phyloP scores from a whole-genome alignment of 225 moss, liverwort and hornwort species.

The Climacium dendroides region DNA sequence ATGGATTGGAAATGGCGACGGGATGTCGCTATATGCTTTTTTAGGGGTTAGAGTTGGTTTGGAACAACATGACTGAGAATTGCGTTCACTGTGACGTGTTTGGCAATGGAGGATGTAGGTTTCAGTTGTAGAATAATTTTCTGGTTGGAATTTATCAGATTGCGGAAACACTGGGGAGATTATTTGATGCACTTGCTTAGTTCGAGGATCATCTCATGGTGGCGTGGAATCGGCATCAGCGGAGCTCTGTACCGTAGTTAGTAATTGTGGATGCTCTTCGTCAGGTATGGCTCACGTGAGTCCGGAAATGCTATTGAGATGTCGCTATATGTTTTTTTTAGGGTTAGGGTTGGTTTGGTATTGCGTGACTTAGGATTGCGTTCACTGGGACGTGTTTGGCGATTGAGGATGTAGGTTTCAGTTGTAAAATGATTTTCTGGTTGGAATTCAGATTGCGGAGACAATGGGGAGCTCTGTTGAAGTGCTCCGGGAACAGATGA shows the following conservation, averaged over 20 bases:
- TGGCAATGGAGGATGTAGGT: background rate
- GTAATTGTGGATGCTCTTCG: background rate
- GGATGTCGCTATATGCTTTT: background rate
- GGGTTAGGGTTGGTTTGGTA: background rate
- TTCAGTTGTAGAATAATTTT: background rate
- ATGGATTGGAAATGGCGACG: background rate
- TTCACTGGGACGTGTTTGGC: background rate
- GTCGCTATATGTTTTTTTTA: background rate
- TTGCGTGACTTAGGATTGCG: background rate
- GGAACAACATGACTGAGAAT: background rate
- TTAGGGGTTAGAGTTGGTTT: background rate
- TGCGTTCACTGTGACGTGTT: background rate
- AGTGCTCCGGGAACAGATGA: slow-evolving; percentile 80
- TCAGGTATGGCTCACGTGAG: background rate
- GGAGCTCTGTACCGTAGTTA: background rate
- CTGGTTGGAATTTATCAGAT: background rate
- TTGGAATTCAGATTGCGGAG: background rate
- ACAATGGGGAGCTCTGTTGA: slow-evolving; percentile 57
- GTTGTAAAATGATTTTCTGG: background rate
- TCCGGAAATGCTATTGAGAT: background rate
- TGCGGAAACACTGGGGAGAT: slow-evolving; percentile 9
- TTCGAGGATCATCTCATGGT: background rate
- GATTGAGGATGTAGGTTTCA: background rate
- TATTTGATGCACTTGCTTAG: slow-evolving; percentile 39
- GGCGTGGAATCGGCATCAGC: background rate